These are phyloP conservation scores for Saturnispora serradocipensis DNA, from an alignment of 805 yeast species.

Conservation along the genomic window DNA sequence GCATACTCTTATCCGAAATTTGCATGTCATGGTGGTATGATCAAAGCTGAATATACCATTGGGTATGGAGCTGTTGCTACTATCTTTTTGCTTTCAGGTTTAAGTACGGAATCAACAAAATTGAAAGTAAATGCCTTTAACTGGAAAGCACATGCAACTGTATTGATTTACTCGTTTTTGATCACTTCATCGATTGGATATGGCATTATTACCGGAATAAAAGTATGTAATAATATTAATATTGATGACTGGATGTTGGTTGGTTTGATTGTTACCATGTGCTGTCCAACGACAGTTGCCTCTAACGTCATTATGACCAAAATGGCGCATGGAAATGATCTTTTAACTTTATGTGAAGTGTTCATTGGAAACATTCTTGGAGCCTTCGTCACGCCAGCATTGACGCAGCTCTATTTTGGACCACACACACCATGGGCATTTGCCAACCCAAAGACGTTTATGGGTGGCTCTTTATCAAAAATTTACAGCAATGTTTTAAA, in stretches of 20 bases:
- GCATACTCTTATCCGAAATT: constrained; percentile 74
- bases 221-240: constrained; percentile 41
- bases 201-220: constrained; percentile 62
- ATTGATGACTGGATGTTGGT: constrained; percentile 70
- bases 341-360: constrained; percentile 70
- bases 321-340: constrained; percentile 71
- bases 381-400: constrained; percentile 78
- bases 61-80: constrained; percentile 84
- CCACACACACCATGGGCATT: constrained; percentile 49
- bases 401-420: constrained; percentile 57
- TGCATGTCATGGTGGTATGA: constrained; percentile 74
- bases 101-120: constrained; percentile 59
- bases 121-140: constrained; percentile 51
- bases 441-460: constrained; percentile 51
- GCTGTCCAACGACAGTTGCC: constrained; percentile 88
- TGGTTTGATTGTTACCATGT: constrained; percentile 72
- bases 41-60: constrained; percentile 65
- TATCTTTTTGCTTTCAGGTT: constrained; percentile 72
- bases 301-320: constrained; percentile 89
- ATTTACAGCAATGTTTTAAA: constrained; percentile 73
- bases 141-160: constrained; percentile 77
- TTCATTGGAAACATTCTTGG: constrained; percentile 77
- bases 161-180: constrained; percentile 56
- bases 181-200: constrained; percentile 42
- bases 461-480: constrained; percentile 27